Conservation (phyloP, 2,329 filamentous ascomycete genomes). For the Magnaporthiopsis rhizophila region DNA sequence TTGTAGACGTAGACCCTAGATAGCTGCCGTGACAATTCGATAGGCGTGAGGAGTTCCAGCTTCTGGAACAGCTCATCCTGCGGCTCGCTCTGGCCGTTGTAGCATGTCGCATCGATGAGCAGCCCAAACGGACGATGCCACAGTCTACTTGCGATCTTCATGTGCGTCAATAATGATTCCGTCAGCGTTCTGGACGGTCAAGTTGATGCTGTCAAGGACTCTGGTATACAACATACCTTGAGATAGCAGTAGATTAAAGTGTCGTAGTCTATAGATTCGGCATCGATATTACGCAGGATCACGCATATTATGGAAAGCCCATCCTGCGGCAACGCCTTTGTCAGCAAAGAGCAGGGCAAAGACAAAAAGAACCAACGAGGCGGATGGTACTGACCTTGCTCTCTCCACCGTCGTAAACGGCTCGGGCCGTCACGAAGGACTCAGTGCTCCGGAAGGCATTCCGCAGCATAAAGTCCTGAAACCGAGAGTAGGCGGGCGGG, state of each 20-base stretch:
- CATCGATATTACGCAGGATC: constrained; percentile 59
- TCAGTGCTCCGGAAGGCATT: constrained; percentile 60
- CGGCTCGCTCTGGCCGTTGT: constrained; percentile 58
- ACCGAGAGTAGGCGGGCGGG: constrained; percentile 57
- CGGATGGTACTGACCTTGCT: constrained; percentile 42
- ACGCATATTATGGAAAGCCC: constrained; percentile 61
- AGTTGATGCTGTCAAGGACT: constrained; percentile 24
- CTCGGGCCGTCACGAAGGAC: constrained; percentile 54
- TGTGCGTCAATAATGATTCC: background rate
- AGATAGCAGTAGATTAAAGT: constrained; percentile 60
- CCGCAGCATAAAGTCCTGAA: constrained; percentile 65
- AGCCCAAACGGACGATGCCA: constrained; percentile 64
- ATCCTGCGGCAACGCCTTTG: constrained; percentile 33
- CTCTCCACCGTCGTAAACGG: constrained; percentile 63
- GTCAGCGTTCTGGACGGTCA: background rate
- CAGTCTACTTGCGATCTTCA: constrained; percentile 57
- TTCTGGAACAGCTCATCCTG: constrained; percentile 58
- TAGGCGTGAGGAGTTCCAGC: constrained; percentile 53
- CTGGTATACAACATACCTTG: constrained; percentile 28
- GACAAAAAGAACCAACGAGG: background rate
- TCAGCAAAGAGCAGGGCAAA: background rate
- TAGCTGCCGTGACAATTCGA: constrained; percentile 51
- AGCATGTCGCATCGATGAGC: constrained; percentile 62
- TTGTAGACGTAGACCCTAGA: constrained; percentile 62
- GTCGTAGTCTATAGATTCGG: constrained; percentile 57